Percentiles rank a stretch among this genome's conserved stretches.
phyloP scores from a whole-genome alignment of 208 protist genomes.

The Kentomonas sorsogonicus region DNA sequence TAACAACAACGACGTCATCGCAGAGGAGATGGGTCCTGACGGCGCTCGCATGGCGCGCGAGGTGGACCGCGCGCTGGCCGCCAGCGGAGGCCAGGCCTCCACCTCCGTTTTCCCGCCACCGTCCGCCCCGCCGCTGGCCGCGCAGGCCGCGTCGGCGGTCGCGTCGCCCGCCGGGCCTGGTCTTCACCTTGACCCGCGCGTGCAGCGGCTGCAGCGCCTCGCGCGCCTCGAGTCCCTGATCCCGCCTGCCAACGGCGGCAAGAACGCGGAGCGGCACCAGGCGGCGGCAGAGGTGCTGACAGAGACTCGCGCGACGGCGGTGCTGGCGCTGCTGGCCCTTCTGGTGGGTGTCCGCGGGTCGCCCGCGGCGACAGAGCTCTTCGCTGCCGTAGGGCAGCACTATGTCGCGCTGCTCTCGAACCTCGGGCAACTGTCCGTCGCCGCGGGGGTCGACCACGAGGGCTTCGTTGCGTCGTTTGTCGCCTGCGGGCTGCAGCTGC shows the following conservation, averaged over 20 bases:
- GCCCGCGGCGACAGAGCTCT: too few relatives aligned
- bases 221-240: conserved; percentile 44
- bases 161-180: conserved; percentile 3
- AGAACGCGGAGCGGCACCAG: too few relatives aligned
- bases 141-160: neutral
- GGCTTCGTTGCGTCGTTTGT: conserved; percentile 69
- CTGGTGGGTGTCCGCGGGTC: conserved; percentile 60
- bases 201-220: conserved; percentile 57
- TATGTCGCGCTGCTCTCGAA: too few relatives aligned
- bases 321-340: conserved; percentile 61
- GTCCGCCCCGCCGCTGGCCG: conserved; percentile 4
- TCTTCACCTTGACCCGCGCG: conserved; percentile 40
- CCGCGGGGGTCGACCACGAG: conserved; percentile 45
- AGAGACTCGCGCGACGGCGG: conserved; percentile 33
- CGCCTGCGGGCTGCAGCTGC: conserved; percentile 67
- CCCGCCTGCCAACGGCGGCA: too few relatives aligned
- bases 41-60: neutral
- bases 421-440: conserved; percentile 10
- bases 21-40: neutral
- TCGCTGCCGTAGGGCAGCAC: too few relatives aligned
- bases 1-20: neutral
- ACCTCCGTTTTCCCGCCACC: neutral
- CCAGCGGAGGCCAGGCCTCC: neutral
- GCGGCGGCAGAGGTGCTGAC: conserved; percentile 20
- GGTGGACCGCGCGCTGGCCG: neutral